Base-by-base conservation (phyloP, 2,329 filamentous ascomycete species). In the Alternaria sp. region DNA sequence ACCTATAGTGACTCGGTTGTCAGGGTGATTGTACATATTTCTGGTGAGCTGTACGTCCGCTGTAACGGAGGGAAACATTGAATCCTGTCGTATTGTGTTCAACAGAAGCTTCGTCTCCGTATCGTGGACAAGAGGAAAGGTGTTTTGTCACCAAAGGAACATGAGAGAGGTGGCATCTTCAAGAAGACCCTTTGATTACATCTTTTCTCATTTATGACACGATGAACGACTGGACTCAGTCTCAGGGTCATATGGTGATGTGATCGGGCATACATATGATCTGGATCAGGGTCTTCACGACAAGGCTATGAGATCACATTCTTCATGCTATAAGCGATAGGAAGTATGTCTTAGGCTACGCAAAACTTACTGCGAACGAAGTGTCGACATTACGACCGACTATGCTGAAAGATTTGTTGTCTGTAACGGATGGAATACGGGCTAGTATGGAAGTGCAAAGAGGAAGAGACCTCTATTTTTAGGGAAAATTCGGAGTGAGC, bases 341-440 rank as follows among this genome's bases (percentile, higher is more conserved):
- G 12, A 36, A 36, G 3, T 1, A 1, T 7, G 11, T 36, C 14
- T 14, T 36, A 2, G 5, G 11, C 6, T 16, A 12, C 14, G 0
- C 32, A 36, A 14, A 14, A 16, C 12, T 0, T 34, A 34, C 12
- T 34, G 11, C 1, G 14, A 5, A 34, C 32, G 6, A 6, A 3
- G 7, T 7, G 5, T 36, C 6, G 32, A 36, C 14, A 14, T 36
- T 36, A 0, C 12, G 28, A 30, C 11, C 1, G 8, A 30, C 4
- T 5, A 11, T 30, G 8, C 0, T 30, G 28, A 11, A 11, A 11
- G 5, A 30, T 9, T 11, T 11, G 8, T 11, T 30, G 28, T 12
- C 28, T 12, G 4, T 30, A 5, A 30, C 11, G 0, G 9, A 30
- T 11, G 8, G 28, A 0, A 30, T 5, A 0, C 8, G 28, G 2